Base-by-base conservation (phyloP, 768 basidiomycete genomes). In the Hygrocybe punicea region DNA sequence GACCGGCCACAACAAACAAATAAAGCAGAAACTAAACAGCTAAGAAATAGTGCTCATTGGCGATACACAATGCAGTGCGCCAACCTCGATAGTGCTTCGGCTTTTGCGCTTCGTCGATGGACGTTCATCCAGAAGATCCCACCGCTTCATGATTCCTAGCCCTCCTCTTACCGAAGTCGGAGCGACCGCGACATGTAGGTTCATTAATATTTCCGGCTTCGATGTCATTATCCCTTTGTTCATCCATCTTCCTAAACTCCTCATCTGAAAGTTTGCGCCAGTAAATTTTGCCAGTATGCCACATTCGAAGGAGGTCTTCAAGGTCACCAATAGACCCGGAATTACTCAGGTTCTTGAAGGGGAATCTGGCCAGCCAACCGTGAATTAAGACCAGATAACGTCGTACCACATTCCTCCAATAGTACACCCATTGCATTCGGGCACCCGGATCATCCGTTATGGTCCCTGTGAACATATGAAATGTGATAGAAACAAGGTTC, bases 331-430 rank as follows among this genome's bases (percentile, higher is more conserved):
- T 47, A 4, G 55, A 36, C 39, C 47, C 61, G 10, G 59, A 47
- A 23, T 54, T 39, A 42, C 60, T 62, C 8, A 66, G 61, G 48
- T 63, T 66, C 19, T 50, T 40, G 53, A 66, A 66, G n/a, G 61
- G 61, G 8, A 64, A 53, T 1, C 54, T 25, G 59, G 3, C 24
- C 6, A 29, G 61, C 65, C 65, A 66, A 3, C 63, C 63, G 6
- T 59, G 59, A 16, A 64, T 42, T 2, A 61, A 44, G 8, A 66
- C 63, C 5, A 45, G 42, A 47, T 64, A 56, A 1, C 45, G 49
- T 29, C 33, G 23, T 4, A 61, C 61, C 40, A 62, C 45, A 35
- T 64, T 61, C 0, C n/a, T 16, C 63, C 60, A 62, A 50, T 64
- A 62, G 6, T 56, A 37, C 34, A 50, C 57, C 55, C 59, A 64